Base-by-base conservation (phyloP, 495 filamentous ascomycete genomes). In the Podospora pseudocomata region DNA sequence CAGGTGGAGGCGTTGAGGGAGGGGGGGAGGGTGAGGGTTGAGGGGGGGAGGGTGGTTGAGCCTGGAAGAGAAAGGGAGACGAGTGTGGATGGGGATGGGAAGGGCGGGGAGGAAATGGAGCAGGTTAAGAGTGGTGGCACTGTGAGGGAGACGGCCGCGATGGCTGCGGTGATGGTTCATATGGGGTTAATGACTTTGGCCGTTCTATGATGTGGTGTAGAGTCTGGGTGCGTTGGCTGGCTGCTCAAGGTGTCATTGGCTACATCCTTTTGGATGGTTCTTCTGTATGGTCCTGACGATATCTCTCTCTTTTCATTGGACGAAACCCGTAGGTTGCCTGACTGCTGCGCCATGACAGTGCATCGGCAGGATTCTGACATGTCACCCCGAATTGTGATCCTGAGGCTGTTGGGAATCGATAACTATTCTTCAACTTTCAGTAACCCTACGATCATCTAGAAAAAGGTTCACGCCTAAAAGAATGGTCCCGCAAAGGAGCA, bases 41-140 rank as follows among this genome's bases (percentile, higher is more conserved):
- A 20, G 61, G 18, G 20, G 49, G 61, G 61, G 30, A 49, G 5
- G 4, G 61, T 63, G 27, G 32, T 63, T 44, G 61, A 63, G 61
- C 28, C 28, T 18, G 61, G 19, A 5, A 6, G 27, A 16, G 16
- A 32, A n/a, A n/a, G 61, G 4, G 61, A n/a, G 5, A 62, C 1
- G 3, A 16, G 23, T 9, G 0, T 49, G 3, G 61, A 18, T 15
- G 61, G 32, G 16, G 32, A 39, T 63, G 61, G 32, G 18, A 39
- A 49, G 18, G 28, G 32, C 2, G 61, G 32, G n/a, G 32, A 32
- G 30, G 61, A 49, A 11, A 15, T 49, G 32, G 15, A 49, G 13
- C 39, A 49, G 15, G 39, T 49, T 16, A 44, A 39, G 61, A 63
- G n/a, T 23, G 61, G 13, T 19, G 61, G 16, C 7, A 27, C n/a